Conservation (phyloP, 140 eudicot genomes). For the Erigeron philadelphicus region DNA sequence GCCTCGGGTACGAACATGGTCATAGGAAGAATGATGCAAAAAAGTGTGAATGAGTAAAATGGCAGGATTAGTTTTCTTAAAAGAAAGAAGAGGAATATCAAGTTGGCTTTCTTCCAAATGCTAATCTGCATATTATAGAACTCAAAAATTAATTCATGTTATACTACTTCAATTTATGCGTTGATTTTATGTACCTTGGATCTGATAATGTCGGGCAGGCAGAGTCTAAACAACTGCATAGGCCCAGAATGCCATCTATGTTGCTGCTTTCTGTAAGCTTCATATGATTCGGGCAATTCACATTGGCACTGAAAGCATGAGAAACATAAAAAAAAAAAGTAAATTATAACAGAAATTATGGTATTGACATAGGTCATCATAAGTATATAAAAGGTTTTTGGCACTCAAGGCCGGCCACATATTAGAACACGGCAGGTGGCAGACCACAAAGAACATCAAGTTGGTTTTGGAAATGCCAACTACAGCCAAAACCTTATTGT, state of each 20-base stretch:
- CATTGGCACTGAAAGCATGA: slow-evolving; percentile 64
- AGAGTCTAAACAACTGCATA: slow-evolving; percentile 79
- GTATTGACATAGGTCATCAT: too few species aligned
- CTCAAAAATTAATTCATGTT: background rate
- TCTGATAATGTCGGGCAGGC: slow-evolving; percentile 52
- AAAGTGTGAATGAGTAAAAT: slow-evolving; percentile 85
- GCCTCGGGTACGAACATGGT: slow-evolving; percentile 96
- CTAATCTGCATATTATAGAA: slow-evolving; percentile 44
- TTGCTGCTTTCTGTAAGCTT: slow-evolving; percentile 93
- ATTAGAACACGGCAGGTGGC: too few species aligned
- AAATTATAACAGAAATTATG: too few species aligned
- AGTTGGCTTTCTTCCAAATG: slow-evolving; percentile 59
- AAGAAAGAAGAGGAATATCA: slow-evolving; percentile 77
- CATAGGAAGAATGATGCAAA: slow-evolving; percentile 88
- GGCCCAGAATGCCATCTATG: slow-evolving; percentile 99
- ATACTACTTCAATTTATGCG: background rate
- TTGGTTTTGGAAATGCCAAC: too few species aligned
- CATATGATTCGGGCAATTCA: slow-evolving; percentile 93
- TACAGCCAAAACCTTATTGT: too few species aligned
- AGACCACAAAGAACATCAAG: too few species aligned
- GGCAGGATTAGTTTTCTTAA: slow-evolving; percentile 84
- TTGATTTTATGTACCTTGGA: slow-evolving; percentile 48
- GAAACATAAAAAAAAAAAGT: too few species aligned
- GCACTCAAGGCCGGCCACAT: too few species aligned
- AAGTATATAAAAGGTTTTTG: too few species aligned